These are phyloP conservation scores for Rhynchosporium agropyri DNA, from an alignment of 2,329 filamentous ascomycete species.

Conservation along the genomic window DNA sequence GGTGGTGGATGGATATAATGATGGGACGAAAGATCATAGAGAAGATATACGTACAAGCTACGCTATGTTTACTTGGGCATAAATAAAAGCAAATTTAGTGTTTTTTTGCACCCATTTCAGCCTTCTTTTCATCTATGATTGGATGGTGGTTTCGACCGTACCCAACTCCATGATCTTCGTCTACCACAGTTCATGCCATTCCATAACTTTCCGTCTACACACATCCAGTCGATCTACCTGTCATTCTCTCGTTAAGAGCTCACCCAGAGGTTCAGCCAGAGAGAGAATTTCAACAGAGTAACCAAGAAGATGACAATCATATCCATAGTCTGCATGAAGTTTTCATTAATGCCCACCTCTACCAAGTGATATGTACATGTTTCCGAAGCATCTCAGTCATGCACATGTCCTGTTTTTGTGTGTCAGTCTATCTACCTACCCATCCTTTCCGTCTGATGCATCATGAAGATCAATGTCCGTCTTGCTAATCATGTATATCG, in stretches of 20 bases:
- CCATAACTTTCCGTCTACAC: background rate
- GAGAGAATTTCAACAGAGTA: background rate
- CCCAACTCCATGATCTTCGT: background rate
- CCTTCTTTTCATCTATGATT: background rate
- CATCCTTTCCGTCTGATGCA: background rate
- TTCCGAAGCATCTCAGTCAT: background rate
- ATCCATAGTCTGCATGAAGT: background rate
- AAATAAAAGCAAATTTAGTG: background rate
- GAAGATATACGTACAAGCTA: background rate
- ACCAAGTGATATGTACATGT: constrained; percentile 5
- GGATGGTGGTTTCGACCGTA: background rate
- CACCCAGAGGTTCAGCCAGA: no score
- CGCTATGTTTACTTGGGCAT: background rate
- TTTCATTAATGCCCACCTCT: background rate
- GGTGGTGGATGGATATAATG: constrained; percentile 1
- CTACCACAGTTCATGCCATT: background rate
- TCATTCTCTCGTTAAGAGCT: no score
- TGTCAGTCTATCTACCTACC: background rate
- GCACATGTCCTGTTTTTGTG: background rate
- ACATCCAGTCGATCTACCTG: background rate
- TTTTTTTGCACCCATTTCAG: background rate
- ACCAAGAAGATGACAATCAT: background rate
- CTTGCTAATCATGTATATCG: background rate
- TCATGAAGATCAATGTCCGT: background rate
- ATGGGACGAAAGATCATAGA: background rate